These are phyloP conservation scores for Bipolaris sorokiniana DNA, from an alignment of 2,329 filamentous ascomycete genomes.

Conservation along the genomic window DNA sequence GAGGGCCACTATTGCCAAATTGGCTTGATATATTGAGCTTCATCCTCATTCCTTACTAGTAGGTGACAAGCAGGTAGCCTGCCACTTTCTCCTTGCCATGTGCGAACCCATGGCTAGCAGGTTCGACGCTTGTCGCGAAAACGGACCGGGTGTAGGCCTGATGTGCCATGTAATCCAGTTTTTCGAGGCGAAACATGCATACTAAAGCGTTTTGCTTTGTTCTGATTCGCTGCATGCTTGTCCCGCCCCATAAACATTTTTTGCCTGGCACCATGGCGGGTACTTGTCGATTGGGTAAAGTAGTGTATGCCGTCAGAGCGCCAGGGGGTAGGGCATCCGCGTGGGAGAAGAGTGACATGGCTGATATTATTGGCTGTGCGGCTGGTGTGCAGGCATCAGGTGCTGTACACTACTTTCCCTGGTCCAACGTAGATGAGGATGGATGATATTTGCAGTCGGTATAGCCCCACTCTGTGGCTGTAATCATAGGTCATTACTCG, in stretches of 20 bases:
- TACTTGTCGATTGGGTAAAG: not conserved
- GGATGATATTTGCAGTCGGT: not conserved
- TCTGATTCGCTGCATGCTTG: not conserved
- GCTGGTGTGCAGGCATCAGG: not conserved
- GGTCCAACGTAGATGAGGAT: not conserved
- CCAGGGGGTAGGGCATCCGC: not conserved
- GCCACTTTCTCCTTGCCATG: conserved; percentile 3
- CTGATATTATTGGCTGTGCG: not conserved
- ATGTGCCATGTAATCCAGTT: conserved; percentile 5
- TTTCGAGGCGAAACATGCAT: conserved; percentile 4
- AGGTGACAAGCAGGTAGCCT: not conserved
- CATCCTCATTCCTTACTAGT: conserved; percentile 4
- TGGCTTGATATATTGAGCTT: conserved; percentile 8
- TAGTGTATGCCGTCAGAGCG: not conserved
- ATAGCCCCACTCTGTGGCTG: conserved; percentile 6
- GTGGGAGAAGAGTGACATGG: not conserved
- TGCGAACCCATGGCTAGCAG: conserved; percentile 13
- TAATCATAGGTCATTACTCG: conserved; percentile 7
- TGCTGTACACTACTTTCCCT: not conserved
- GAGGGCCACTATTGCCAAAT: conserved; percentile 1
- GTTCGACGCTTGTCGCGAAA: conserved; percentile 12
- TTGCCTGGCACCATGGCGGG: not conserved
- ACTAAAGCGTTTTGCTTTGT: not conserved
- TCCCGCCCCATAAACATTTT: conserved; percentile 4
- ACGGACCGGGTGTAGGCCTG: not conserved